Percentiles rank a stretch among this genome's conserved stretches.
Evolutionary conservation across 2,329 filamentous ascomycete species (phyloP).

Genomic region (Thelonectria rubi): DNA sequence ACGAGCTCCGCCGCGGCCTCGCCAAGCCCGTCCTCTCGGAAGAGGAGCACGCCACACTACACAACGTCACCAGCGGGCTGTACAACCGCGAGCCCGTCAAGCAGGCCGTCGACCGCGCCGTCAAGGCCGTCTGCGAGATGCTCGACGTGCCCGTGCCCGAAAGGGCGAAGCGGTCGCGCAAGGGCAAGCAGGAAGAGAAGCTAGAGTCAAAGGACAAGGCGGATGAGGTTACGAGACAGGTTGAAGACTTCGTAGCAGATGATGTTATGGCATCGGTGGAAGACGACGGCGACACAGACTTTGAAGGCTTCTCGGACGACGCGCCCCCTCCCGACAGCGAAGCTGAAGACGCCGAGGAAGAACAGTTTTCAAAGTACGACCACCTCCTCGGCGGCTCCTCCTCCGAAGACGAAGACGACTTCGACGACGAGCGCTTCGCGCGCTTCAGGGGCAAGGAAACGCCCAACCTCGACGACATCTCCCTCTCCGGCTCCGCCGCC

Average conservation of each 20-base stretch:
- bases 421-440: conserved; percentile 45
- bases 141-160: conserved; percentile 60
- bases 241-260: conserved; percentile 24
- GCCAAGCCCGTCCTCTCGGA: conserved; percentile 61
- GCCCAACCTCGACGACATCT: conserved; percentile 53
- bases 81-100: conserved; percentile 63
- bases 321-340: conserved; percentile 36
- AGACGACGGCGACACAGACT: conserved; percentile 45
- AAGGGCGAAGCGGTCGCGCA: conserved; percentile 45
- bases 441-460: conserved; percentile 48
- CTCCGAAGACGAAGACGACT: conserved; percentile 51
- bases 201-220: conserved; percentile 34
- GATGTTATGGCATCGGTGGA: conserved; percentile 33
- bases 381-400: conserved; percentile 55
- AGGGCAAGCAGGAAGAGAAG: conserved; percentile 46
- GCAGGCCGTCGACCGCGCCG: conserved; percentile 58
- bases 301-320: conserved; percentile 49
- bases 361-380: conserved; percentile 54
- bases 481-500: conserved; percentile 45
- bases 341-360: conserved; percentile 45
- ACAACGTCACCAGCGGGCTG: conserved; percentile 68
- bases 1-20: conserved; percentile 56
- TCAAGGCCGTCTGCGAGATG: conserved; percentile 58
- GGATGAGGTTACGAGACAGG: conserved; percentile 27
- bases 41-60: conserved; percentile 60